phyloP scores from a whole-genome alignment of 805 yeast genomes.

The Candida nemodendra region DNA sequence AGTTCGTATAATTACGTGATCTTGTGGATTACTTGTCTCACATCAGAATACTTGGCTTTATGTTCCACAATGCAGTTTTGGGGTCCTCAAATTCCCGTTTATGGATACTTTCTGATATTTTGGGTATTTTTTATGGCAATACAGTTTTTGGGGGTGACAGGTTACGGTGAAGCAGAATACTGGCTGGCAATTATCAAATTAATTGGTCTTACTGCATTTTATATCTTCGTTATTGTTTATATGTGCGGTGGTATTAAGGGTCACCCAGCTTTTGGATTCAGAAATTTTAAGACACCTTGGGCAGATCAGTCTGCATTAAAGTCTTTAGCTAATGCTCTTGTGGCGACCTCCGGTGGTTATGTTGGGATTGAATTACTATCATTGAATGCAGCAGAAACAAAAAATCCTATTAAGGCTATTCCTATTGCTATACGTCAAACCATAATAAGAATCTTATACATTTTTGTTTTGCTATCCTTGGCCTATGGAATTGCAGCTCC shows the following conservation, averaged over 20 bases:
- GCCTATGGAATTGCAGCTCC: slow-evolving; percentile 60
- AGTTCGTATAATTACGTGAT: slow-evolving; percentile 50
- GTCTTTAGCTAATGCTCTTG: slow-evolving; percentile 26
- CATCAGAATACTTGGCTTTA: slow-evolving; percentile 50
- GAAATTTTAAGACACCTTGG: slow-evolving; percentile 14
- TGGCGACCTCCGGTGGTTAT: slow-evolving; percentile 24
- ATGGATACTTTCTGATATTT: slow-evolving; percentile 51
- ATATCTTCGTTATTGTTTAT: slow-evolving; percentile 36
- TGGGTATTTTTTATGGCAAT: slow-evolving; percentile 48
- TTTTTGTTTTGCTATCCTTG: slow-evolving; percentile 52
- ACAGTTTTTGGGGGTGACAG: slow-evolving; percentile 49
- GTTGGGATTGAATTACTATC: slow-evolving; percentile 33
- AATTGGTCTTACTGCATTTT: slow-evolving; percentile 34
- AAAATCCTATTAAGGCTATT: slow-evolving; percentile 55
- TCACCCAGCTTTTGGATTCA: slow-evolving; percentile 20
- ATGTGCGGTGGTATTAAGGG: slow-evolving; percentile 34
- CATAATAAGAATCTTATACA: slow-evolving; percentile 50
- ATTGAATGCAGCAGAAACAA: slow-evolving; percentile 59
- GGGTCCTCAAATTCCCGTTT: slow-evolving; percentile 52
- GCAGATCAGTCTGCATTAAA: slow-evolving; percentile 14
- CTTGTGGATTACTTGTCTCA: slow-evolving; percentile 50
- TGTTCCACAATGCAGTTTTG: slow-evolving; percentile 48
- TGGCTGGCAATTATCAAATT: slow-evolving; percentile 50
- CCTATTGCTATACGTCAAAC: slow-evolving; percentile 59
- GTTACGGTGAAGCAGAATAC: slow-evolving; percentile 56